Evolutionary conservation across 139 green algal genomes (phyloP), one percentile per base, ranked within the genome.

Genomic region (Microglena sp.): DNA sequence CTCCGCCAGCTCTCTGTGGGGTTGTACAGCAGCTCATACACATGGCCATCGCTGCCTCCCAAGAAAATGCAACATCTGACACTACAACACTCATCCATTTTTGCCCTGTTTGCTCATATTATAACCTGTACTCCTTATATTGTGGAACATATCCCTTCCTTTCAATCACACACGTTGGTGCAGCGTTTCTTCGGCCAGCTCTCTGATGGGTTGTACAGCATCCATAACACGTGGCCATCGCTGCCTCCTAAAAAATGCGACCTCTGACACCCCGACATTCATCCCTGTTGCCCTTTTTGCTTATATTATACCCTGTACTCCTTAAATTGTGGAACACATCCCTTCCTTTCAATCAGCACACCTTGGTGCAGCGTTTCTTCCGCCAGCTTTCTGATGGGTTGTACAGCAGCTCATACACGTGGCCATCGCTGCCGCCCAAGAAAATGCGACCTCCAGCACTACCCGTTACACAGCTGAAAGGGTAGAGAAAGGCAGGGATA

Each of bases 391-490:
- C 83, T 2, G 67, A 66, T 0, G 67, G 68, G 11, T 35, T 50
- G 75, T 98, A 98, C 53, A 77, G 36, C 24, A 98, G 43, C 74
- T 98, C 92, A 71, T 98, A 98, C 69, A 98, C 73, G 62, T 92
- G 80, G 3, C 91, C 90, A 65, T 98, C 91, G 0, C 67, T 69
- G 2, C 92, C 92, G 18, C 92, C 92, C 54, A 96, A 24, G 72
- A 98, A 98, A 36, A 97, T 89, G 24, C 92, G 78, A 2, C 91
- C 91, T 8, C 58, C 33, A 1, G 28, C 24, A 43, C 40, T 59
- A n/a, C n/a, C n/a, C n/a, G n/a, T n/a, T n/a, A n/a, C n/a, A n/a
- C n/a, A n/a, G n/a, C n/a, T n/a, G n/a, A n/a, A n/a, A n/a, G n/a
- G n/a, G n/a, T n/a, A n/a, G n/a, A n/a, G n/a, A n/a, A n/a, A n/a